Conservation (phyloP, 345 rosid species). For the Brassica rapa region DNA sequence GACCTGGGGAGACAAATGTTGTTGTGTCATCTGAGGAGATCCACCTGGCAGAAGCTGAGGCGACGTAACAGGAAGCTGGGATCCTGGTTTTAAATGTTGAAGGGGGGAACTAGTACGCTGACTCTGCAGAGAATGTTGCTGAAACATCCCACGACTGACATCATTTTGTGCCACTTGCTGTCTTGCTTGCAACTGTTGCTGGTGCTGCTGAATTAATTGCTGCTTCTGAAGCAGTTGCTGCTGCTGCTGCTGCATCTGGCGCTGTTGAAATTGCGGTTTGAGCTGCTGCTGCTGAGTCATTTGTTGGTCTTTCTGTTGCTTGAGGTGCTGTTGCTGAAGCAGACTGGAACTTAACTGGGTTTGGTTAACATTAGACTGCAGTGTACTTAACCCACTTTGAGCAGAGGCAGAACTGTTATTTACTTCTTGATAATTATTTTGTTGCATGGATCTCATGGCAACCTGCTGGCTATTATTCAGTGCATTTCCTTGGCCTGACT, state of each 20-base stretch:
- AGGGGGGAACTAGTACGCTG: slow-evolving; percentile 65
- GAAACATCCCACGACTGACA: slow-evolving; percentile 66
- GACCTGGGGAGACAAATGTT: slow-evolving; percentile 80
- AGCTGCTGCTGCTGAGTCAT: slow-evolving; percentile 54
- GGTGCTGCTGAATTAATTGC: slow-evolving; percentile 41
- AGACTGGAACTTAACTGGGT: slow-evolving; percentile 68
- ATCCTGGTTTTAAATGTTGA: slow-evolving; percentile 69
- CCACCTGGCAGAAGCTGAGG: slow-evolving; percentile 75
- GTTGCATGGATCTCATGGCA: slow-evolving; percentile 64
- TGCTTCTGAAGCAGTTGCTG: slow-evolving; percentile 45
- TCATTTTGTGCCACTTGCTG: slow-evolving; percentile 79
- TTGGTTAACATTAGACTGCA: slow-evolving; percentile 59
- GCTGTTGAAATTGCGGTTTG: slow-evolving; percentile 65
- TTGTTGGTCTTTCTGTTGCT: slow-evolving; percentile 68
- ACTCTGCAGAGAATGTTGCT: slow-evolving; percentile 59
- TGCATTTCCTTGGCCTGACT: slow-evolving; percentile 71
- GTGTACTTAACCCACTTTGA: slow-evolving; percentile 61
- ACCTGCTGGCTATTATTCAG: slow-evolving; percentile 66
- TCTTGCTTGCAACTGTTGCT: slow-evolving; percentile 69
- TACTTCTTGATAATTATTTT: slow-evolving; percentile 67
- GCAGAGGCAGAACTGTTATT: slow-evolving; percentile 56
- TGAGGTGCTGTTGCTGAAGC: slow-evolving; percentile 77
- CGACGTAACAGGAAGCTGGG: slow-evolving; percentile 67
- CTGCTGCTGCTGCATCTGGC: slow-evolving; percentile 59
- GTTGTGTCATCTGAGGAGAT: slow-evolving; percentile 74